Evolutionary conservation across 2,329 filamentous ascomycete species (phyloP), one percentile per base, ranked within the genome.

Genomic region (Diaporthe sp.): DNA sequence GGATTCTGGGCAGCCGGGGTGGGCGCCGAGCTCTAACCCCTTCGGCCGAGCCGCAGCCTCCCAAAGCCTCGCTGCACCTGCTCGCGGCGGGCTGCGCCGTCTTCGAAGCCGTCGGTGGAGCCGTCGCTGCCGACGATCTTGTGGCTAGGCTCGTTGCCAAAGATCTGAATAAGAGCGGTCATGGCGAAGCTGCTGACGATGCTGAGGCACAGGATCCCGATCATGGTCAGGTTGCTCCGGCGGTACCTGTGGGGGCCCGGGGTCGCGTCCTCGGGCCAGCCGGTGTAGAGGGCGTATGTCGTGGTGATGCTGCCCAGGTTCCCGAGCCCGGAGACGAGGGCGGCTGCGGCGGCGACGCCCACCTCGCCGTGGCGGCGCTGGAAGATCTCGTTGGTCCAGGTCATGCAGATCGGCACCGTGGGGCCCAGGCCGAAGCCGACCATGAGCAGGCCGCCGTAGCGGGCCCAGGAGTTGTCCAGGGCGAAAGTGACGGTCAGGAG

Each of bases 341-440:
- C 95, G 2, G 93, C 92, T 0, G 95, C 95, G 19, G 95, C 93
- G 5, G 95, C 95, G 9, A 98, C 95, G 72, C 95, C 95, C 30
- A 98, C 94, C 83, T 98, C 95, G 61, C 95, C 94, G 80, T 98
- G 95, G 17, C 95, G 93, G 42, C 90, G 90, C 84, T 97, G 95
- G 86, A 98, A 98, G 80, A 97, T 93, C 83, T 97, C 94, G 76
- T 92, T 94, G 42, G 94, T 95, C 95, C 95, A 97, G 47, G 95
- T 93, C 95, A 98, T 98, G 82, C 94, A 96, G 80, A 96, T 96
- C 15, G 95, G 95, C 1, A 97, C 95, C 0, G 95, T 97, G 4
- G 95, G 95, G 1, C 95, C 95, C 2, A 98, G 91, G 0, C 95
- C 95, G 74, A 97, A 97, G 6, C 95, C 95, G 47, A 98, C 93